Base-by-base conservation (phyloP, 2,329 filamentous ascomycete species). In the Penicillium sp. region DNA sequence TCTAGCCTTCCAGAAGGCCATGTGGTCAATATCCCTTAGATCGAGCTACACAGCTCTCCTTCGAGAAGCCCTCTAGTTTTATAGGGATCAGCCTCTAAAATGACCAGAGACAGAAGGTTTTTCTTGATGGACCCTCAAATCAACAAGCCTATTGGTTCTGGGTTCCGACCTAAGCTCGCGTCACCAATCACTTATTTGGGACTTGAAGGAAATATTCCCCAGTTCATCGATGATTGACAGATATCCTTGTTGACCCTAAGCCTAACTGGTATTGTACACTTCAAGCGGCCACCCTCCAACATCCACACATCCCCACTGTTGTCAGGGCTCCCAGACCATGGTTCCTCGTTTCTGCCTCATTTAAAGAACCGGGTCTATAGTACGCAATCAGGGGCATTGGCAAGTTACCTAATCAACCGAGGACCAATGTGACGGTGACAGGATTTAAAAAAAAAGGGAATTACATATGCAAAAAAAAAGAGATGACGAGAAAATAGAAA, bases 141-240 rank as follows among this genome's bases (percentile, higher is more conserved):
- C 38, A 60, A 48, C 57, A 59, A 64, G 53, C 57, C 61, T 53
- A 68, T 67, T 68, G 66, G 66, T 45, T 43, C 55, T 21, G 55
- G 49, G 56, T 57, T 49, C 61, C 58, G 61, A 66, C 61, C 55
- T 51, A 62, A 61, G 49, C 56, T 61, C 42, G 39, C 44, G n/a
- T 63, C 60, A 49, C 66, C 61, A 68, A 68, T 66, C 64, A 67
- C 19, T 49, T 36, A n/a, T 33, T 41, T 21, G 36, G 53, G 49
- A 50, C 51, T 54, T 53, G 49, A 53, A 52, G 58, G 61, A 55
- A 53, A 48, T 53, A 65, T 65, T 61, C 63, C 64, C 64, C 63
- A 66, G 62, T 66, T 64, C 61, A 66, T 66, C 60, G 60, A 65
- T 56, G 63, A 68, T 67, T 67, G 63, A 68, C 65, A 65, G 62